phyloP scores from a whole-genome alignment of 805 yeast species.

The Monosporozyma solicola region DNA sequence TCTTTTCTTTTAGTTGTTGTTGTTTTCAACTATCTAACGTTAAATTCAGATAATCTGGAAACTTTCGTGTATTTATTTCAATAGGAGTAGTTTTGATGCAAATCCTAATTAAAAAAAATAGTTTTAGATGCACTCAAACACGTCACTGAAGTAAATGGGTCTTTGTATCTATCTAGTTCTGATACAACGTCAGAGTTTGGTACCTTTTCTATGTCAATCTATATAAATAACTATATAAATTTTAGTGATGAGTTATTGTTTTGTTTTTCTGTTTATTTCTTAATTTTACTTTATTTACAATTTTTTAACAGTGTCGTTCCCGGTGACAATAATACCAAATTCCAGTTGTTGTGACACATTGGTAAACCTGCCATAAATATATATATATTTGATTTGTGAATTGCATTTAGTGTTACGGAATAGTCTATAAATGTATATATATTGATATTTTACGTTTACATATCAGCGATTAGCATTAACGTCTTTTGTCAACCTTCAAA shows the following conservation, averaged over 20 bases:
- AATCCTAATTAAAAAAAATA: neutral
- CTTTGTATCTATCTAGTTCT: neutral
- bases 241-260: neutral
- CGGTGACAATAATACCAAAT: neutral
- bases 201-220: neutral
- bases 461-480: constrained; percentile 1
- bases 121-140: neutral
- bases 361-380: neutral
- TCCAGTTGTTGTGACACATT: neutral
- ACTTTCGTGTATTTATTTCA: neutral
- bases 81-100: neutral
- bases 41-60: neutral
- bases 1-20: neutral
- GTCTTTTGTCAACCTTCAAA: constrained; percentile 38
- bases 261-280: constrained; percentile 1
- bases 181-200: neutral
- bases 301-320: constrained; percentile 1
- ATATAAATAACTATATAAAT: neutral
- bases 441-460: neutral
- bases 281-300: neutral
- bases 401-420: neutral
- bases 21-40: neutral
- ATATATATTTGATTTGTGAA: neutral
- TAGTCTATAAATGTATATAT: neutral
- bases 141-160: neutral